Evolutionary conservation across 1,284 basidiomycete species (phyloP), one percentile per base, ranked within the genome.

Genomic region (Neonothopanus nambi): DNA sequence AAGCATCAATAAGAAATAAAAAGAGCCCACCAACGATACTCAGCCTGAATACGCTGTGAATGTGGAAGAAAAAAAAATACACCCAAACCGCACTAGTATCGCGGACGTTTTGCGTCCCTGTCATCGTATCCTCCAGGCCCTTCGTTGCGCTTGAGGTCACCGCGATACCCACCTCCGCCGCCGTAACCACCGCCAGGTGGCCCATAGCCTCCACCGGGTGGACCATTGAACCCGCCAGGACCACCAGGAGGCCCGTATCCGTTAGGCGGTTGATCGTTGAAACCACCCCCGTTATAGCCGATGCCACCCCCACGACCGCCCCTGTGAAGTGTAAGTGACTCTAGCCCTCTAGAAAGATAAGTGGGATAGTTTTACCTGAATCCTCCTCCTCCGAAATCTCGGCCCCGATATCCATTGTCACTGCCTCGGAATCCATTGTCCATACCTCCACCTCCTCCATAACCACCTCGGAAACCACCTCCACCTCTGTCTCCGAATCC

Each of bases 81-180:
- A 36, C 37, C 26, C n/a, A 43, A 26, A 33, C 37, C 38, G 40
- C n/a, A 52, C 77, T 83, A 91, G 70, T 91, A 91, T 64, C 91
- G 82, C 64, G 86, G 83, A 65, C 91, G 85, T 73, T 93, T 93
- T 39, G 78, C 64, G 61, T 91, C 89, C 60, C 89, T 82, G 70
- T 91, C 90, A 64, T 90, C 89, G 70, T 81, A 86, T 64, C 85
- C 85, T 70, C 84, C 84, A 52, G 83, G 77, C 57, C 78, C 82
- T 64, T 82, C 80, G 66, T 79, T 77, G 57, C 87, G 81, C 70
- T 88, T 89, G 71, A 85, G 82, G 65, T 81, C 82, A 45, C 80
- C 80, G 59, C 83, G 79, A 65, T 77, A 80, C 56, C 80, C 78
- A 54, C 81, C 79, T 48, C 46, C 46, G 26, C 79, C 80, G 59